Evolutionary conservation across 768 basidiomycete genomes (phyloP).

Genomic region (Floccularia luteovirens): DNA sequence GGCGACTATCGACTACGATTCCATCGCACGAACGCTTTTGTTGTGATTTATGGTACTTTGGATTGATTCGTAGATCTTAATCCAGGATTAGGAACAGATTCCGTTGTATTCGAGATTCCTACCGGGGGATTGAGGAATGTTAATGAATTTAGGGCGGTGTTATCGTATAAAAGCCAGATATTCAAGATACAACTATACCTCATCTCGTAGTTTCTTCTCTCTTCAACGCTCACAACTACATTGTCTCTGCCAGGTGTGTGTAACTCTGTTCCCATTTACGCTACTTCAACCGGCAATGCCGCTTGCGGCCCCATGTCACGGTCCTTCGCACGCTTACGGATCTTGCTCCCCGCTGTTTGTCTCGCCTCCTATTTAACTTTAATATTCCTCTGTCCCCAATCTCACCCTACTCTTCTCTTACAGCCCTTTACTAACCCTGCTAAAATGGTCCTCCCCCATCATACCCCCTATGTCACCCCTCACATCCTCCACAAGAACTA

Average conservation of each 20-base stretch:
- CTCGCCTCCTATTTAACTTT: slow-evolving; percentile 14
- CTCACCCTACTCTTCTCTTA: slow-evolving; percentile 8
- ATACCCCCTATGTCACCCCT: slow-evolving; percentile 82
- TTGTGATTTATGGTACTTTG: slow-evolving; percentile 2
- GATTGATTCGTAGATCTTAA: neutral
- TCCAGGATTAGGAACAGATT: neutral
- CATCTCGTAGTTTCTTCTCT: too few species aligned
- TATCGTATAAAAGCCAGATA: slow-evolving; percentile 17
- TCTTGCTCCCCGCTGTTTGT: slow-evolving; percentile 10
- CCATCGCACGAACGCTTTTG: too few species aligned
- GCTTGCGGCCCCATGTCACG: too few species aligned
- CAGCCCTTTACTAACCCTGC: too few species aligned
- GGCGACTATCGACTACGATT: too few species aligned
- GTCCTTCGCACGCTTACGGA: slow-evolving; percentile 10
- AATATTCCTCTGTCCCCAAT: slow-evolving; percentile 9
- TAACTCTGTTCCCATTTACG: too few species aligned
- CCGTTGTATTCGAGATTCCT: slow-evolving; percentile 10
- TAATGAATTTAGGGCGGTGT: slow-evolving; percentile 13
- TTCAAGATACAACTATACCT: too few species aligned
- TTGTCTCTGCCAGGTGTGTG: too few species aligned
- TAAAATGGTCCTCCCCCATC: slow-evolving; percentile 61
- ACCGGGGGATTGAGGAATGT: slow-evolving; percentile 30
- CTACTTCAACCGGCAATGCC: too few species aligned
- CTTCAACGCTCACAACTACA: too few species aligned
- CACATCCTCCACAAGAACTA: slow-evolving; percentile 87